Base-by-base conservation (phyloP, 2,329 filamentous ascomycete genomes). In the Ceratocystis variospora region DNA sequence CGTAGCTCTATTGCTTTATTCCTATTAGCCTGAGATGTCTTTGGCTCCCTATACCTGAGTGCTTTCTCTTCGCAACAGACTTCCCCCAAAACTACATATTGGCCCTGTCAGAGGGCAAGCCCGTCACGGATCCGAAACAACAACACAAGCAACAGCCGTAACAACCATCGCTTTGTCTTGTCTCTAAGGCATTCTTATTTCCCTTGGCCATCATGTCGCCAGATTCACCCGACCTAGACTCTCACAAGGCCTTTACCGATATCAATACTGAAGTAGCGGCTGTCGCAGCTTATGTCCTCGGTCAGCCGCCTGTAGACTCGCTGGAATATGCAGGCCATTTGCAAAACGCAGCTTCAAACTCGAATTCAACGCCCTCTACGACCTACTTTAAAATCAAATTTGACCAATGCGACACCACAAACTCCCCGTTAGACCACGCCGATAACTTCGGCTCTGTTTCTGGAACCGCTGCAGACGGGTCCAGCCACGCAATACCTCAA, bases 251-350 rank as follows among this genome's bases (percentile, higher is more conserved):
- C 44, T 62, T 62, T 55, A 48, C 65, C 59, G 66, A 63, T 17
- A 61, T 69, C 22, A 68, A 68, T 59, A 59, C 61, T 19, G 66
- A 70, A 45, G 65, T 69, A n/a, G 68, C 70, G 1, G 66, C 67
- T 45, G 66, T 68, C 17, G 68, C 69, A 17, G 67, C 68, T 33
- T 64, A 22, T 19, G 59, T 64, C 7, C 28, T 59, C 6, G 33
- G 55, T 17, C 55, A 59, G 31, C 55, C 55, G 33, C 15, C 28
- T 25, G 31, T 59, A 33, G 28, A 37, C 6, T 4, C 55, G 33
- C 19, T n/a, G 2, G 55, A 59, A 2, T n/a, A 59, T 37, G 28
- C 12, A 59, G 15, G 28, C 55, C 25, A 33, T 25, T 37, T 19
- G n/a, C 28, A 31, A 8, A 59, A 59, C 55, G 12, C 5, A 15